Evolutionary conservation across 108 stramenopile genomes (phyloP), one percentile per base, ranked within the genome.

Genomic region (Asterionellopsis glacialis): DNA sequence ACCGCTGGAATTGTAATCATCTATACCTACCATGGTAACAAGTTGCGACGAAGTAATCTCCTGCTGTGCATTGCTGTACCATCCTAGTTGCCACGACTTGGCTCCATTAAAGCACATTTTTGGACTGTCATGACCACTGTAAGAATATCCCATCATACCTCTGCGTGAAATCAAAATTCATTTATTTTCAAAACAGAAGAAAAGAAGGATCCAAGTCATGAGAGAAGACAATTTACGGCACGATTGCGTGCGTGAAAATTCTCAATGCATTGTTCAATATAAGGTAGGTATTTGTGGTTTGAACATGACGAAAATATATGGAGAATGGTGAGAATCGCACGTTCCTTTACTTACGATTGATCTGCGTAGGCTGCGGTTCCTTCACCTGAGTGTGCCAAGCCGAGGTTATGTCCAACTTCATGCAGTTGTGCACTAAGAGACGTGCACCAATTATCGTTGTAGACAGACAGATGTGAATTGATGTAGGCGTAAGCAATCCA

Each of bases 361-460:
- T 54, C 52, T 25, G 2, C 9, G 22, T 54, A 54, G 15, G 21
- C 5, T 4, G 1, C 22, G 25, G 2, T 9, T 15, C 52, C 69
- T 60, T 70, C 64, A 27, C 24, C 40, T 16, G 75, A 58, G 54
- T 76, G 75, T 11, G 51, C 68, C 27, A 73, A 40, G 41, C 45
- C 52, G 2, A 75, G 51, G 33, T 79, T 79, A 53, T 79, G 78
- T 9, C 78, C 78, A 22, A 79, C 40, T 59, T 79, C 78, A 48
- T 71, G 65, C 0, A 57, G 38, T 44, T 50, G 56, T 16, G 55
- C 49, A 11, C 33, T 39, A n/a, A 57, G 24, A n/a, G 18, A 49
- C 45, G 40, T 27, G 40, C 65, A 66, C 22, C 25, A 57, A 11
- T 28, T 19, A 24, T 66, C 56, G 45, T 57, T 66, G 27, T 28